Evolutionary conservation across 23 red algal genomes (phyloP), one percentile per base, ranked within the genome.

Genomic region (Gracilaria gracilis): DNA sequence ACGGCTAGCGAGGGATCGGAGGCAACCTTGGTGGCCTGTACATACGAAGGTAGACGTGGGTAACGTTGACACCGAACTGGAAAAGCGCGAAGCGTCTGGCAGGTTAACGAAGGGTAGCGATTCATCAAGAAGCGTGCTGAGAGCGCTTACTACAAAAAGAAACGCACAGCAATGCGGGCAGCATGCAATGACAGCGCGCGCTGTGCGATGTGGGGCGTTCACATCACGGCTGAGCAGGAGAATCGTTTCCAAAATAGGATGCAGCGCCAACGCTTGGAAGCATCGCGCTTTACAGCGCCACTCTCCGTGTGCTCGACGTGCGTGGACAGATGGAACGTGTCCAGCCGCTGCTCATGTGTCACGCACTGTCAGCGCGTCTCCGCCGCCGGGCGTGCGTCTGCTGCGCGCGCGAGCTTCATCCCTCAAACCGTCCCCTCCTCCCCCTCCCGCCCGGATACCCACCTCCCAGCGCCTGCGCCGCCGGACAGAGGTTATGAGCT

Each of bases 151-250:
- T 6, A 15, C 1, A 19, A 37, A 69, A 69, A 69, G 64, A 69
- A 69, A 69, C 32, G 64, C 64, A 69, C 64, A 69, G 64, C 64
- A 69, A 69, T 69, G 64, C 64, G 64, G 31, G 64, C 64, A 69
- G 64, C 64, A 37, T 37, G 64, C 59, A 62, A 62, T 62, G 59
- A 62, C 59, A 62, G 59, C 59, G 59, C 23, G 24, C 59, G 19
- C 24, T 9, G 59, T 24, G 59, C 59, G 27, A 29, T 62, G 59
- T 31, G 59, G 59, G 24, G 21, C 59, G 59, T 29, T 5, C 23
- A 29, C 59, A 27, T 4, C 4, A 62, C 59, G 27, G 23, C 59
- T 62, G 59, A 31, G 24, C 59, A 62, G n/a, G 8, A 62, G 59
- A 7, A 31, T 58, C 24, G 59, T 11, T 62, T 62, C 59, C 59